Evolutionary conservation across 2,329 filamentous ascomycete species (phyloP), one percentile per base, ranked within the genome.

Genomic region (Dothiorella sarmentorum): DNA sequence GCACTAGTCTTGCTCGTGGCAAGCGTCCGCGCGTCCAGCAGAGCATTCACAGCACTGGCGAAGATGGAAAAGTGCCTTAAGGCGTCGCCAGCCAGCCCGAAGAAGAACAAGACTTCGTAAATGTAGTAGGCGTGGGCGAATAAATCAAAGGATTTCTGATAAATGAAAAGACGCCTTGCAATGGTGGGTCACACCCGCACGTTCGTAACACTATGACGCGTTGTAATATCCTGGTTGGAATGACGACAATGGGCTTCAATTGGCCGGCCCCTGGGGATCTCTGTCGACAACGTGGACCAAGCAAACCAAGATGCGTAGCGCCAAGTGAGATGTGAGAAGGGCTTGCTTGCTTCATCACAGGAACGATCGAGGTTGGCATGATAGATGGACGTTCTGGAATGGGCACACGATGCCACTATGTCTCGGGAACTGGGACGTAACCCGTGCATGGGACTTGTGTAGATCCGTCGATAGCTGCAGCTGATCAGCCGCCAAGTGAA

Each of bases 1-100:
- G 31, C 18, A 18, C 3, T 62, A 67, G 31, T 69, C 64, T 59
- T 74, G 56, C 66, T 75, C 60, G 68, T 61, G 61, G 67, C 68
- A 57, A 72, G 71, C 58, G 67, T 74, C 11, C 61, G 62, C 47
- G 69, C 69, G 6, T 68, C 63, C 22, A 66, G 65, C 56, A 66
- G 68, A 52, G 71, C 71, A n/a, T 72, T 74, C 59, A 62, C 62
- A 27, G 71, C 70, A 10, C 63, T 73, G 61, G 67, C 69, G 51
- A 70, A 69, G 60, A 65, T 70, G 42, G 69, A 71, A n/a, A 68
- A 62, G 63, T 61, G 68, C 44, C 56, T 73, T 61, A 69, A 68
- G 52, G 65, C 63, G 31, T 52, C 33, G 7, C 47, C 47, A 35
- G 62, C 63, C 4, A 63, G 60, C 42, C 60, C 57, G 29, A 44